Evolutionary conservation across 441 rosid species (phyloP).

Genomic region (Breynia disticha): DNA sequence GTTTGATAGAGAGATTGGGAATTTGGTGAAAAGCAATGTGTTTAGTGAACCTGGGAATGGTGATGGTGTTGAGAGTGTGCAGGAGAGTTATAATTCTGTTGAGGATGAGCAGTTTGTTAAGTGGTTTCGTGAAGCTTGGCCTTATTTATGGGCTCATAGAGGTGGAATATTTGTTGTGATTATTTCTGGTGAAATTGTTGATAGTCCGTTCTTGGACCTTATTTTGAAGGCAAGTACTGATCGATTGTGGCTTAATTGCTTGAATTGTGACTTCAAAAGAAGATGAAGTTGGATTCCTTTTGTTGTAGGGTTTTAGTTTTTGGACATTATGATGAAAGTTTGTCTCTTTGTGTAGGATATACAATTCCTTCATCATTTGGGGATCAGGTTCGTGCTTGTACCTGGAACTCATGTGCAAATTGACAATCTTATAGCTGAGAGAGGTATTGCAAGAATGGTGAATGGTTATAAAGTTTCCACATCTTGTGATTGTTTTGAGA

Average conservation of each 20-base stretch:
- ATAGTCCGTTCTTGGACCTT: slow-evolving; percentile 56
- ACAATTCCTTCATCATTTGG: slow-evolving; percentile 87
- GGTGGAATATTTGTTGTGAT: slow-evolving; percentile 71
- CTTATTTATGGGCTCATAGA: slow-evolving; percentile 74
- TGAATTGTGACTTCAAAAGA: background rate
- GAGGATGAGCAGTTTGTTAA: slow-evolving; percentile 62
- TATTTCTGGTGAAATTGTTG: slow-evolving; percentile 60
- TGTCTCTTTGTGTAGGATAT: slow-evolving; percentile 56
- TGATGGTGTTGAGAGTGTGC: slow-evolving; percentile 16
- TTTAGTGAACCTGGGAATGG: slow-evolving; percentile 25
- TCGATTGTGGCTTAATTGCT: background rate
- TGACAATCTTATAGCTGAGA: slow-evolving; percentile 67
- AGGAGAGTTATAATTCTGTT: slow-evolving; percentile 17
- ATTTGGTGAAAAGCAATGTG: slow-evolving; percentile 23
- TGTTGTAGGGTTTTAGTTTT: background rate
- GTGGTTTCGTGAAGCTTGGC: slow-evolving; percentile 97
- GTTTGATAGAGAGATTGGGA: background rate
- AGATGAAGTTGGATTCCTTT: background rate
- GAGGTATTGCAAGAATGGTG: slow-evolving; percentile 36
- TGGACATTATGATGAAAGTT: background rate
- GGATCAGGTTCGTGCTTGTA: slow-evolving; percentile 73
- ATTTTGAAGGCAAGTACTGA: slow-evolving; percentile 48
- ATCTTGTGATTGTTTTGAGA: background rate
- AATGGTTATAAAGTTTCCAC: background rate
- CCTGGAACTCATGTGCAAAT: slow-evolving; percentile 89